Evolutionary conservation across 2,329 filamentous ascomycete species (phyloP), one percentile per base, ranked within the genome.

Genomic region (Aspergillus aculeatinus): DNA sequence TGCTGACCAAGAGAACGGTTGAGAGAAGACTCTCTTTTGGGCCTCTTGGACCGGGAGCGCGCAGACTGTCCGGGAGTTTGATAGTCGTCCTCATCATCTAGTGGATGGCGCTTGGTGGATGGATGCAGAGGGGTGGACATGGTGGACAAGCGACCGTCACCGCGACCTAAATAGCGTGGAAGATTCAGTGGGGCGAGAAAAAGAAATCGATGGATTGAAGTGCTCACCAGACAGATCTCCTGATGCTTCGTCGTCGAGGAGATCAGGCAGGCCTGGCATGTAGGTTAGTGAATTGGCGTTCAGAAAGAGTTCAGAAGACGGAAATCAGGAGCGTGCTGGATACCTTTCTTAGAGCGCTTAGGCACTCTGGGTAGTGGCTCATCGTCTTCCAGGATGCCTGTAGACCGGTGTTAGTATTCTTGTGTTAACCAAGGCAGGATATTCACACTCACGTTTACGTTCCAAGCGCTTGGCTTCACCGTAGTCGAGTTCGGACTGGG

Each of bases 401-500:
- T 55, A 44, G 14, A 55, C 23, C 42, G 35, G 44, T 27, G 60
- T 67, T 54, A 70, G 7, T 9, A 6, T 44, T 16, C 39, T 16
- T 9, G n/a, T 19, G 6, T 9, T 16, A 19, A 19, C 9, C 39
- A 39, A 48, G 5, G 7, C 23, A 53, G 3, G 27, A 48, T 21
- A 48, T 44, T 19, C 39, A 70, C 74, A 70, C 75, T 61, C 67
- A 76, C 80, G 72, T 64, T 81, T 81, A 51, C 81, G 74, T 65
- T 82, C 80, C 53, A 77, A 66, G 57, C 77, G 75, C 67, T 82
- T 83, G 51, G 76, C 72, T 60, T 81, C 79, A 33, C 80, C 81
- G 68, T 79, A 83, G 33, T 74, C 75, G 59, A 79, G 71, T 65
- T 83, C 81, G 39, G 80, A 78, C 10, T 72, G 71, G 1, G 81